These are phyloP conservation scores for Rhodomyrtus psidioides DNA, from an alignment of 441 rosid species.

Conservation along the genomic window DNA sequence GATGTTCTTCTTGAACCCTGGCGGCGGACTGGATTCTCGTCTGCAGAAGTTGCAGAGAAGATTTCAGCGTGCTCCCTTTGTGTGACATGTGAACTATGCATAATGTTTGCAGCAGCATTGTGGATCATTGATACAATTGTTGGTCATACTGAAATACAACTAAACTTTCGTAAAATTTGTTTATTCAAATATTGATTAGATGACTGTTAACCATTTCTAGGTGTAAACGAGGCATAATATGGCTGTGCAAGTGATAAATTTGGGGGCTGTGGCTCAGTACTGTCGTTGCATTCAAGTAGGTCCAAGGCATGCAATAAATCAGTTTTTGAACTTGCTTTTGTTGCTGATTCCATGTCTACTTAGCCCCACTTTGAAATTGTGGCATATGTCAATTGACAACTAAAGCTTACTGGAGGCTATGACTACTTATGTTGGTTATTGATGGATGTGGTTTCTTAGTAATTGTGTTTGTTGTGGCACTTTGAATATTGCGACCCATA, in stretches of 20 bases:
- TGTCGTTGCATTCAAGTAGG: too few relatives aligned
- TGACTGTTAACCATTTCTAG: too few relatives aligned
- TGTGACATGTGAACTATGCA: neutral
- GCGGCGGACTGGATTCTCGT: neutral
- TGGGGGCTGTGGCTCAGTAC: too few relatives aligned
- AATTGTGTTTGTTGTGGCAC: neutral
- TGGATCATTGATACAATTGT: too few relatives aligned
- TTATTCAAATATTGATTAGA: too few relatives aligned
- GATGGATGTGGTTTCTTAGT: neutral
- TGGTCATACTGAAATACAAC: too few relatives aligned
- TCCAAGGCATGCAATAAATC: too few relatives aligned
- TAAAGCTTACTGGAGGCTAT: neutral
- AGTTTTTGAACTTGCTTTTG: too few relatives aligned
- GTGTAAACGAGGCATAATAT: too few relatives aligned
- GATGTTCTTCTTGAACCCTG: neutral
- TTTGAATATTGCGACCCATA: neutral
- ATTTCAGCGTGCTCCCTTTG: neutral
- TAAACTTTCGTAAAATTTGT: too few relatives aligned
- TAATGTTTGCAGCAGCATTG: too few relatives aligned
- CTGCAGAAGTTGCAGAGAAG: neutral
- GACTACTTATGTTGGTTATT: neutral
- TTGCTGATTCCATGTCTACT: neutral
- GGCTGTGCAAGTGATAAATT: too few relatives aligned
- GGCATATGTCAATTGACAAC: neutral
- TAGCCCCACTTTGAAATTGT: neutral